These are phyloP conservation scores for Glycine tomentella DNA, from an alignment of 306 rosid genomes.

Conservation along the genomic window DNA sequence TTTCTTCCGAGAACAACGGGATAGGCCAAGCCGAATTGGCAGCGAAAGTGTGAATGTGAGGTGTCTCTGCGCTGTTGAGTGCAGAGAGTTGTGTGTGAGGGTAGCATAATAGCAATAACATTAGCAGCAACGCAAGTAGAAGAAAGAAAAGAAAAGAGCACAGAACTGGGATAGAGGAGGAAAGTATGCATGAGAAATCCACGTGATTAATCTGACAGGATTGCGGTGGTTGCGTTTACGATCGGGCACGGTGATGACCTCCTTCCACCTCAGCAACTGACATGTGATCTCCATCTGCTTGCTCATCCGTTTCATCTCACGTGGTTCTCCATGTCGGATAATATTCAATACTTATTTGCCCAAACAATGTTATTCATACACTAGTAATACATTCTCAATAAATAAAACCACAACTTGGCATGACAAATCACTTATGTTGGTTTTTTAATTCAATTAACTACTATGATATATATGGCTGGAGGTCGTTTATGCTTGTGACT, in stretches of 20 bases:
- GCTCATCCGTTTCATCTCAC: constrained; percentile 38
- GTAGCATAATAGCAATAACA: neutral
- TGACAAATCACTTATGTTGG: too few relatives aligned
- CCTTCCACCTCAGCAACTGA: constrained; percentile 43
- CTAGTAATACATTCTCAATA: too few relatives aligned
- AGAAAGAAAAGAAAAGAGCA: neutral
- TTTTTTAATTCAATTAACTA: too few relatives aligned
- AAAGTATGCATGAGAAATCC: constrained; percentile 58
- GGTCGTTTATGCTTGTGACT: too few relatives aligned
- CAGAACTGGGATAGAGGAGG: constrained; percentile 19
- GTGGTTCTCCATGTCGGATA: constrained; percentile 35
- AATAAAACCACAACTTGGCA: too few relatives aligned
- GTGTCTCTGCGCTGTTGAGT: neutral
- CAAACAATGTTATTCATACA: too few relatives aligned
- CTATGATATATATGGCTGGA: too few relatives aligned
- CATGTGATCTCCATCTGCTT: constrained; percentile 66
- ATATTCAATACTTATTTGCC: too few relatives aligned
- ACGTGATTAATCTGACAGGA: constrained; percentile 71
- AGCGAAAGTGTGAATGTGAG: constrained; percentile 32
- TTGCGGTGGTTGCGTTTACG: constrained; percentile 60
- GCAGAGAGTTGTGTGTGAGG: neutral
- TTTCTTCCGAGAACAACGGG: neutral
- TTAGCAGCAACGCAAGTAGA: constrained; percentile 16
- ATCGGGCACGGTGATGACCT: constrained; percentile 53
- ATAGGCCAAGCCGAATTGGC: neutral